Evolutionary conservation across 2,329 filamentous ascomycete species (phyloP).

Genomic region (Fonsecaea pedrosoi): DNA sequence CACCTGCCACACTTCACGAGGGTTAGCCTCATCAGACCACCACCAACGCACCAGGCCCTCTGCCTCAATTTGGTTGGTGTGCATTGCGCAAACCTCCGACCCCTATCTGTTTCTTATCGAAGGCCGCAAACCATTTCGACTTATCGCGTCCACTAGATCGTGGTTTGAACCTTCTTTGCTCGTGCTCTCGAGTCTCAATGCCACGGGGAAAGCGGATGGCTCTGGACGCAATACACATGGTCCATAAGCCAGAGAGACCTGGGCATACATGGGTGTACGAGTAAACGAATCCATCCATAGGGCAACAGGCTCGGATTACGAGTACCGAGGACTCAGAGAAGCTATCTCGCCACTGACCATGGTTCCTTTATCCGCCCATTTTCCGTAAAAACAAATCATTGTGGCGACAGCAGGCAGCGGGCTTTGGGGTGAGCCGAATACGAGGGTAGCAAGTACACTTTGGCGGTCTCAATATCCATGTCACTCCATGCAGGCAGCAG

Average conservation of each 20-base stretch:
- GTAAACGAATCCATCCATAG: neutral
- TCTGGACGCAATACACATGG: neutral
- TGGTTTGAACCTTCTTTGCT: neutral
- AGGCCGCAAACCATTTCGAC: neutral
- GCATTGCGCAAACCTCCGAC: constrained; percentile 13
- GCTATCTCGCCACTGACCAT: neutral
- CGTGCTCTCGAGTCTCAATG: constrained; percentile 5
- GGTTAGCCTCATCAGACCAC: neutral
- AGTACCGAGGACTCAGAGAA: neutral
- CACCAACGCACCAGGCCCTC: neutral
- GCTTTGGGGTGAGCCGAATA: neutral
- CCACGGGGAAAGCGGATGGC: constrained; percentile 5
- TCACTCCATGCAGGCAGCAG: constrained; percentile 21
- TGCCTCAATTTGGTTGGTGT: constrained; percentile 3
- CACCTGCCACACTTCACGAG: neutral
- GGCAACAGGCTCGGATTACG: neutral
- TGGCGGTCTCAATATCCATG: neutral
- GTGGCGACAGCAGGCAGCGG: neutral
- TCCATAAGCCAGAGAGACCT: neutral
- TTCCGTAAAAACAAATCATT: neutral
- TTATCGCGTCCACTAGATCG: neutral
- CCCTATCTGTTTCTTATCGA: constrained; percentile 31
- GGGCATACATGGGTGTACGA: neutral
- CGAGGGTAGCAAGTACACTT: neutral
- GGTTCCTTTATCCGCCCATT: neutral